Evolutionary conservation across 2,329 filamentous ascomycete genomes (phyloP).

Genomic region (Pezicula rhizophila): DNA sequence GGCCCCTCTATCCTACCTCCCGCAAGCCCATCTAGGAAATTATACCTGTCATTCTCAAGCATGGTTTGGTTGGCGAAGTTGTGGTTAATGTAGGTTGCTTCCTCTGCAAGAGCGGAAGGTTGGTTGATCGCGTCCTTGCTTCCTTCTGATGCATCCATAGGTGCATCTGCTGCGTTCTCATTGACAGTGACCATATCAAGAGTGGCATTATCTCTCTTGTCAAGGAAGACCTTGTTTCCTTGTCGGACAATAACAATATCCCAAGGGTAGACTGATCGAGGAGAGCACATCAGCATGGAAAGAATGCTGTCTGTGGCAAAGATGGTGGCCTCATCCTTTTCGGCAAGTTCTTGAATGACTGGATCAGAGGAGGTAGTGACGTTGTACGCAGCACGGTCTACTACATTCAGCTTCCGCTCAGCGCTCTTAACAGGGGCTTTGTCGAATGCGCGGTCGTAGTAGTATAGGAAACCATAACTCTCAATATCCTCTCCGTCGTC

Average conservation of each 20-base stretch:
- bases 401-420: constrained; percentile 78
- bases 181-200: constrained; percentile 98
- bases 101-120: constrained; percentile 84
- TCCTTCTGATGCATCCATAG: constrained; percentile 83
- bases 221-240: constrained; percentile 95
- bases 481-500: constrained; percentile 94
- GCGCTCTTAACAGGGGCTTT: constrained; percentile 85
- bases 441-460: constrained; percentile 94
- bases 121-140: constrained; percentile 95
- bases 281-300: constrained; percentile 98
- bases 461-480: constrained; percentile 94
- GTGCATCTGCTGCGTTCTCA: constrained; percentile 94
- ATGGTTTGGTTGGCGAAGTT: constrained; percentile 98
- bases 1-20: too few relatives aligned
- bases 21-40: too few relatives aligned
- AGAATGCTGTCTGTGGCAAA: constrained; percentile 96
- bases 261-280: constrained; percentile 96
- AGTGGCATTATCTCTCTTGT: constrained; percentile 93
- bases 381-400: constrained; percentile 96
- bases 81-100: constrained; percentile 99
- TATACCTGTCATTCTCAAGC: constrained; percentile 57
- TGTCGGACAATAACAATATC: constrained; percentile 91
- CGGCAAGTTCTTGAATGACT: constrained; percentile 91
- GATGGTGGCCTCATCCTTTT: constrained; percentile 92
- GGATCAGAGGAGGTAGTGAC: constrained; percentile 95